Evolutionary conservation across 495 filamentous ascomycete species (phyloP).

Genomic region (Glarea lozoyensis): DNA sequence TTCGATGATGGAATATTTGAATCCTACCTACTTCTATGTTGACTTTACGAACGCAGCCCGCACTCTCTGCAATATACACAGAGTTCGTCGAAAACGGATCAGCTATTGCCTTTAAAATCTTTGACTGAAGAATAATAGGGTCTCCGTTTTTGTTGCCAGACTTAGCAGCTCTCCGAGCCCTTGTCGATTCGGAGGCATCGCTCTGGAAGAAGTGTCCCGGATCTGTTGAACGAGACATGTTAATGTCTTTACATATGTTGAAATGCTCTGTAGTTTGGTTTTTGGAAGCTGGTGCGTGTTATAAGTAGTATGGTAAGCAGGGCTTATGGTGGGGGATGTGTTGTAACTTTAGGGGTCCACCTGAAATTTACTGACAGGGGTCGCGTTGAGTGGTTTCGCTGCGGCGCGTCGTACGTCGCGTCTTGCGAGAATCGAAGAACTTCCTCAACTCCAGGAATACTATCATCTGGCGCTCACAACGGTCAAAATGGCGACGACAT

Average conservation of each 20-base stretch:
- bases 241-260: constrained; percentile 7
- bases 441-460: constrained; percentile 3
- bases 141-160: constrained; percentile 73
- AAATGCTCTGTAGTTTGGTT: not conserved
- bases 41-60: constrained; percentile 64
- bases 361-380: constrained; percentile 7
- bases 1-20: not conserved
- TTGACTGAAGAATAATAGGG: constrained; percentile 73
- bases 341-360: not conserved
- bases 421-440: no score
- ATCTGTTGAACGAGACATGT: constrained; percentile 62
- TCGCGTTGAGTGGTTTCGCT: constrained; percentile 16
- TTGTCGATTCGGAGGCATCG: constrained; percentile 62
- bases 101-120: constrained; percentile 67
- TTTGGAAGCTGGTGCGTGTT: no score
- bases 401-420: constrained; percentile 11
- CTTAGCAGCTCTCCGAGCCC: constrained; percentile 66
- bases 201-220: constrained; percentile 85
- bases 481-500: constrained; percentile 35
- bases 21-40: constrained; percentile 63
- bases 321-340: not conserved
- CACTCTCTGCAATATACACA: constrained; percentile 79
- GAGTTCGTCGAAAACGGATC: constrained; percentile 54
- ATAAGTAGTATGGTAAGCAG: no score
- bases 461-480: constrained; percentile 1